Evolutionary conservation across 371 early-diverging fungal species (phyloP).

Genomic region (Mortierella sp.): DNA sequence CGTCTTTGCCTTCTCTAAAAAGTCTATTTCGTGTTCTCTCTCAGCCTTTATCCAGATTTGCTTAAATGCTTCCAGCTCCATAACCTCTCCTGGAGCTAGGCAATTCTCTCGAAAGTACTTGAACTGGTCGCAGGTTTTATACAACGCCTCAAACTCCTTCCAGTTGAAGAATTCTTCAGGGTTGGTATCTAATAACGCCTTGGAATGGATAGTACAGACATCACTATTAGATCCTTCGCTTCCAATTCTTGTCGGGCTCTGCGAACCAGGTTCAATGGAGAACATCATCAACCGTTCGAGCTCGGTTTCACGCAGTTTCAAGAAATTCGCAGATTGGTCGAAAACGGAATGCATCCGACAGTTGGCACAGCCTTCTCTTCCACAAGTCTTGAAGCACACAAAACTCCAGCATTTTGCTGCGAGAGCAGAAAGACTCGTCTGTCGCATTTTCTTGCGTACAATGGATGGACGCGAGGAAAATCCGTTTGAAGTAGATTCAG

Average conservation of each 20-base stretch:
- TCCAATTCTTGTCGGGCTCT: not conserved
- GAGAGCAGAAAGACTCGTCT: constrained; percentile 31
- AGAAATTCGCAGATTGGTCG: constrained; percentile 16
- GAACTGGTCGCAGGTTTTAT: constrained; percentile 33
- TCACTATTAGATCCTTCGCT: not conserved
- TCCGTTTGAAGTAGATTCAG: not conserved
- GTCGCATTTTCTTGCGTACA: constrained; percentile 4
- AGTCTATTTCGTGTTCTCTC: constrained; percentile 16
- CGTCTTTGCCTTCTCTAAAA: constrained; percentile 18
- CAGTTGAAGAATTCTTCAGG: constrained; percentile 38
- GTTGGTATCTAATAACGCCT: not conserved
- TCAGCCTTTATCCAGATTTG: constrained; percentile 42
- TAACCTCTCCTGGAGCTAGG: not conserved
- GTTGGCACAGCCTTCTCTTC: constrained; percentile 24
- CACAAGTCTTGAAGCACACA: constrained; percentile 23
- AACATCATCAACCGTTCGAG: constrained; percentile 33
- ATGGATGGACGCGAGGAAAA: not conserved
- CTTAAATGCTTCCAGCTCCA: constrained; percentile 23
- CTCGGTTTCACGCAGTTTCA: constrained; percentile 35
- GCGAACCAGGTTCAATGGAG: not conserved
- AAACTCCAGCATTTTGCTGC: constrained; percentile 31
- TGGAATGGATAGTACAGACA: not conserved
- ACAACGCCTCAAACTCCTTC: constrained; percentile 31
- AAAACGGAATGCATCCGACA: constrained; percentile 42
- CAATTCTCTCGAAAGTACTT: constrained; percentile 24